These are phyloP conservation scores for Arthromyces matolae DNA, from an alignment of 768 basidiomycete species.

Conservation along the genomic window DNA sequence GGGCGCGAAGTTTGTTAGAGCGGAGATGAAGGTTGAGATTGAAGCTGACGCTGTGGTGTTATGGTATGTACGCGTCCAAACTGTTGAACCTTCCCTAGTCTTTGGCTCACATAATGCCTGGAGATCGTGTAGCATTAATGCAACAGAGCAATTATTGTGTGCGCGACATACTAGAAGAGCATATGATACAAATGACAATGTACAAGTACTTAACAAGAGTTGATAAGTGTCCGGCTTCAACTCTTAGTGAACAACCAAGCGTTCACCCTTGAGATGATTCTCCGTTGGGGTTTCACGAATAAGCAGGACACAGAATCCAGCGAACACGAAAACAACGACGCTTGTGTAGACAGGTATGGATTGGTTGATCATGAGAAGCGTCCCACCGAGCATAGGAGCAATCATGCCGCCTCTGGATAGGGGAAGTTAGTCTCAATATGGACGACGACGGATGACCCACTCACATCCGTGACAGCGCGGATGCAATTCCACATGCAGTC, in stretches of 20 bases:
- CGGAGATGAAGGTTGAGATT: slow-evolving; percentile 52
- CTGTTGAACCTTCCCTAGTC: not conserved
- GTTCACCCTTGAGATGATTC: slow-evolving; percentile 22
- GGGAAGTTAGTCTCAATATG: slow-evolving; percentile 2
- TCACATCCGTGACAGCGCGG: slow-evolving; percentile 80
- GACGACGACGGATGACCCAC: slow-evolving; percentile 20
- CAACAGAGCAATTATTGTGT: not conserved
- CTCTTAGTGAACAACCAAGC: slow-evolving; percentile 25
- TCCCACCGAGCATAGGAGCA: slow-evolving; percentile 76
- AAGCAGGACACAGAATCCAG: slow-evolving; percentile 59
- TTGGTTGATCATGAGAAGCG: slow-evolving; percentile 60
- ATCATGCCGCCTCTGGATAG: slow-evolving; percentile 80
- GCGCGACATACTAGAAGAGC: slow-evolving; percentile 1
- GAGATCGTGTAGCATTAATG: too few species aligned
- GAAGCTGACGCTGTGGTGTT: slow-evolving; percentile 47
- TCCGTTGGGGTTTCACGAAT: slow-evolving; percentile 51
- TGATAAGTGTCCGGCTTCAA: not conserved
- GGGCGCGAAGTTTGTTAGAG: slow-evolving; percentile 41
- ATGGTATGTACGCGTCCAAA: slow-evolving; percentile 4
- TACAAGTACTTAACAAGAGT: not conserved
- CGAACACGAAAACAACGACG: slow-evolving; percentile 59
- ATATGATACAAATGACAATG: slow-evolving; percentile 7
- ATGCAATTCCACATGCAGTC: slow-evolving; percentile 85
- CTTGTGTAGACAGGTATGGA: slow-evolving; percentile 78
- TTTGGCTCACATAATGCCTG: too few species aligned